These are phyloP conservation scores for Cryptosporidium sp. DNA, from an alignment of 169 alveolate genomes.

Conservation along the genomic window DNA sequence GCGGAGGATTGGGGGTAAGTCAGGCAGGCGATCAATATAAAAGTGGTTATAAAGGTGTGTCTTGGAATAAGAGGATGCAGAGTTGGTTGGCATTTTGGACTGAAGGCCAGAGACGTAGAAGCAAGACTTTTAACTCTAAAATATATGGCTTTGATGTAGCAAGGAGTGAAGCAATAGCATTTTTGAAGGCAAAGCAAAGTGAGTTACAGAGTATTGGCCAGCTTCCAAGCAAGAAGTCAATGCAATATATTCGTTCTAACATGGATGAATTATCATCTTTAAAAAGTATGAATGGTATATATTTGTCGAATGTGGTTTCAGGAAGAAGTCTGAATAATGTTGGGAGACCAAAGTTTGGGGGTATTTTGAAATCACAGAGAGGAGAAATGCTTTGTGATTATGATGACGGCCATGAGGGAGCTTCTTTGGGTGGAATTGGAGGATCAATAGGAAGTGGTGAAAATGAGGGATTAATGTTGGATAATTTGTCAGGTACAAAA, in stretches of 20 bases:
- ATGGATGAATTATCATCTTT: slow-evolving; percentile 24
- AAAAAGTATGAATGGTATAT: slow-evolving; percentile 33
- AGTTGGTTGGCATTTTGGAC: slow-evolving; percentile 74
- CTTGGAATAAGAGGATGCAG: slow-evolving; percentile 73
- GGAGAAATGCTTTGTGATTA: slow-evolving; percentile 1
- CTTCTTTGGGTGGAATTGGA: neutral
- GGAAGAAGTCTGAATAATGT: neutral
- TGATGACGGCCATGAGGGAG: slow-evolving; percentile 2
- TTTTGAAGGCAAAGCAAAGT: slow-evolving; percentile 64
- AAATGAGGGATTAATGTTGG: neutral
- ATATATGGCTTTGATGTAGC: slow-evolving; percentile 70
- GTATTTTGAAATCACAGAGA: neutral
- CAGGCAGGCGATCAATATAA: slow-evolving; percentile 38
- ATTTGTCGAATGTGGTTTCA: slow-evolving; percentile 7
- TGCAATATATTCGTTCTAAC: slow-evolving; percentile 36
- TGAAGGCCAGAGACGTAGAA: slow-evolving; percentile 63
- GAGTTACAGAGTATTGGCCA: slow-evolving; percentile 70
- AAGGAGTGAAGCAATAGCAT: slow-evolving; percentile 73
- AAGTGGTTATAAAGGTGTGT: slow-evolving; percentile 65
- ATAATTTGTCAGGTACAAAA: neutral
- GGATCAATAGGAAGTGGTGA: neutral
- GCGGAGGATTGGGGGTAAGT: neutral
- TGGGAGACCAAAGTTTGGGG: neutral
- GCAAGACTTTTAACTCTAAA: slow-evolving; percentile 62
- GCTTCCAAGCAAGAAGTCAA: slow-evolving; percentile 39